Percentiles rank a stretch among this genome's conserved stretches.
phyloP scores from a whole-genome alignment of 2,329 filamentous ascomycete genomes.

The Metarhizium brunneum region DNA sequence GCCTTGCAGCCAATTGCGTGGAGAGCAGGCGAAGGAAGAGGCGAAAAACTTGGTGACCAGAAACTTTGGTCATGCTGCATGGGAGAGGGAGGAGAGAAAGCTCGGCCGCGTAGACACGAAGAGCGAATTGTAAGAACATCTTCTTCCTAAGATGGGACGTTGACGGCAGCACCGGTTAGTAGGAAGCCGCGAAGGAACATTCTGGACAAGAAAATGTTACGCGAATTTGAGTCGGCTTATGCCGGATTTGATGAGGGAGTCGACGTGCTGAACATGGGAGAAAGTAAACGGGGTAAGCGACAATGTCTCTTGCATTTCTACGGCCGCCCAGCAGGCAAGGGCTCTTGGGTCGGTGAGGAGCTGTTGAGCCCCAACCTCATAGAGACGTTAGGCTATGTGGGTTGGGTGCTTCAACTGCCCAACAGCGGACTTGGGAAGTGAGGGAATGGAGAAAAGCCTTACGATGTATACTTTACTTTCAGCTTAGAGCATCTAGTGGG shows the following conservation, averaged over 20 bases:
- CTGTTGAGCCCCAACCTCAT: not conserved
- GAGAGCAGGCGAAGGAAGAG: no score
- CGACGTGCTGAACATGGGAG: conserved; percentile 1
- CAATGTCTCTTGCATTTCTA: conserved; percentile 5
- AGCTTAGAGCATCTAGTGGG: not conserved
- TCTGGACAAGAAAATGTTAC: conserved; percentile 2
- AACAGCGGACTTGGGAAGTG: not conserved
- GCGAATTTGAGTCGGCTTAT: conserved; percentile 1
- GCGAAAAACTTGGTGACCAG: no score
- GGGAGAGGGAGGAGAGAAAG: not conserved
- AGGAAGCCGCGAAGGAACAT: not conserved
- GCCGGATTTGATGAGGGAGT: conserved; percentile 2
- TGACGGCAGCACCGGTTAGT: no score
- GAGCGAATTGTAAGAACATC: no score
- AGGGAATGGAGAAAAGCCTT: not conserved
- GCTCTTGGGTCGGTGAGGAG: conserved; percentile 2
- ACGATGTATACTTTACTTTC: not conserved
- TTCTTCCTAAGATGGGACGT: no score
- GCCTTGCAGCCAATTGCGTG: no score
- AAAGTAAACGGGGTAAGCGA: not conserved
- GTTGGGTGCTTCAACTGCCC: not conserved
- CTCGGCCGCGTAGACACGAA: not conserved
- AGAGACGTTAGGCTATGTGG: not conserved
- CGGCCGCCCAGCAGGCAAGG: conserved; percentile 1
- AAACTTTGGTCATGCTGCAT: no score